Evolutionary conservation across 345 rosid genomes (phyloP), one percentile per base, ranked within the genome.

Genomic region (Noccaea caerulescens): DNA sequence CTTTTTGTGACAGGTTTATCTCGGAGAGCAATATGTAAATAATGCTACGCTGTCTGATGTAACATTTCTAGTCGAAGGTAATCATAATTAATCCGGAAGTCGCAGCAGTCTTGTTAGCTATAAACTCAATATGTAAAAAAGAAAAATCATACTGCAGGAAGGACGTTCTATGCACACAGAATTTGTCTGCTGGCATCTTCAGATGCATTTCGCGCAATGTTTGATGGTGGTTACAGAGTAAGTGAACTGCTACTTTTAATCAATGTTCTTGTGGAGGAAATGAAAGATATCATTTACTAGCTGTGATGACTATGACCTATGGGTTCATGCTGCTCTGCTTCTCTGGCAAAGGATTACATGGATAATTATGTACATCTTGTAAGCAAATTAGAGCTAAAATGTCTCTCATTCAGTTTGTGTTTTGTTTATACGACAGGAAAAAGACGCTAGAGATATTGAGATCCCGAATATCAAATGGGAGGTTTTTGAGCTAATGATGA

Each of bases 391-490:
- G 18, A 47, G 46, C 25, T 33, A 6, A 36, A 51, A 37, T 27
- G 8, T 53, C 53, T 53, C 53, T 43, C 41, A 66, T 12, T 54
- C 10, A 53, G 45, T 34, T 36, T 36, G 68, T 58, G 13, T 13
- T 61, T 68, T 49, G 68, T 27, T 23, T 61, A 36, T 57, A 41
- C 71, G 59, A 44, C 86, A 91, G 99, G 99, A 94, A 77, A 94
- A 86, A 70, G 98, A 94, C 75, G 98, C 97, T 9, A 85, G 97
- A 84, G 98, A 94, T 81, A 89, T 94, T 75, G 97, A 89, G 78
- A 94, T 94, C 82, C 99, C 99, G 3, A 94, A 94, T 64, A 94
- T 94, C 72, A 88, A 90, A 87, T 94, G 99, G 99, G 97, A 92
- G 82, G 98, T 92, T 66, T 94, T 94, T 47, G 97, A 91, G 89